Conservation (phyloP, 176 grass and related monocot species). For the Oryza rufipogon region DNA sequence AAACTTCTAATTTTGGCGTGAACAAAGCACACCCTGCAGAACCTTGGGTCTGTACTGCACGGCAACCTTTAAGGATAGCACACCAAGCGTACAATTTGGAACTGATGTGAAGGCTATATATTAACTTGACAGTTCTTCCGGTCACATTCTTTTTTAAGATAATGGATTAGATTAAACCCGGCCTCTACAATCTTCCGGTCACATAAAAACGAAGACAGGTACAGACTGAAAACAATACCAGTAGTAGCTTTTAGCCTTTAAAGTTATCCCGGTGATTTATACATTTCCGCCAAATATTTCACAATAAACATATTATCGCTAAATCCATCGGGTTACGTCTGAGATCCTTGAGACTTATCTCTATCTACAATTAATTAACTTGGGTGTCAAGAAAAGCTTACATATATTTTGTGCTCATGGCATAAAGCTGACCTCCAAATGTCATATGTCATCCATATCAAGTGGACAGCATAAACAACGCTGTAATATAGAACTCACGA, state of each 20-base stretch:
- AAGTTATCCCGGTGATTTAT: background rate
- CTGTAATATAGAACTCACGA: constrained; percentile 16
- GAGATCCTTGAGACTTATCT: constrained; percentile 2
- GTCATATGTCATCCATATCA: constrained; percentile 9
- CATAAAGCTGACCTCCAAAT: background rate
- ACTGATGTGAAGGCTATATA: background rate
- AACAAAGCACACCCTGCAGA: too few relatives aligned
- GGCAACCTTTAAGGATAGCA: too few relatives aligned
- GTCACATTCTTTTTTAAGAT: background rate
- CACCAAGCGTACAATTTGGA: too few relatives aligned
- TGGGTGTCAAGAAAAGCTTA: constrained; percentile 15
- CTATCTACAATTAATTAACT: constrained; percentile 28
- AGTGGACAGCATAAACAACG: constrained; percentile 5
- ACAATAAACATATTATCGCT: background rate
- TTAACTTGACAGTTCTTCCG: too few relatives aligned
- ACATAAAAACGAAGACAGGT: background rate
- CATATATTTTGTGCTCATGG: background rate
- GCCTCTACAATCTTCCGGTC: background rate
- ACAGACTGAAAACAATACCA: background rate
- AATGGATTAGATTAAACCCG: too few relatives aligned
- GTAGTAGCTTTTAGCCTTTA: background rate
- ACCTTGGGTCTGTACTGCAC: background rate
- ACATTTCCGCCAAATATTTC: background rate
- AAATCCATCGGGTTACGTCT: background rate
- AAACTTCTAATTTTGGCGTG: too few relatives aligned